phyloP scores from a whole-genome alignment of 169 alveolate genomes.

The Theileria luwenshuni region DNA sequence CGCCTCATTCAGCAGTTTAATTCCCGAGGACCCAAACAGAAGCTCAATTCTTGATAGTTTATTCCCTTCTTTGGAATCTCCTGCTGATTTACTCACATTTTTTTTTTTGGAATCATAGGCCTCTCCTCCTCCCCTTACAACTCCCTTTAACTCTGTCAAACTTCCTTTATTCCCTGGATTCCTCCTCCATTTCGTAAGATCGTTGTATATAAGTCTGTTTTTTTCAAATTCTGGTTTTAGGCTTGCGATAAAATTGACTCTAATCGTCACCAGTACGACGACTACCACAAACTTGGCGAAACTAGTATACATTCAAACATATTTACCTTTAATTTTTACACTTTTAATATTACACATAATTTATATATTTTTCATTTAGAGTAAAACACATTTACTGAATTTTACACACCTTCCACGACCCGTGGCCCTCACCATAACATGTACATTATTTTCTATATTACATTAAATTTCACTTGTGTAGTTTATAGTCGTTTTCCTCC shows the following conservation, averaged over 20 bases:
- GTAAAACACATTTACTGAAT: not conserved
- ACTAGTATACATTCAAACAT: conserved; percentile 7
- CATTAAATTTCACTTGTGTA: not conserved
- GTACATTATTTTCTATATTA: not conserved
- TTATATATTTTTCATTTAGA: not conserved
- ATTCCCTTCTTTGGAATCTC: conserved; percentile 10
- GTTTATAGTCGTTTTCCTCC: conserved; percentile 27
- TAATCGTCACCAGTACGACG: not conserved
- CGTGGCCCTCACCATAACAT: not conserved
- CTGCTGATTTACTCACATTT: not conserved
- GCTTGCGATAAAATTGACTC: not conserved
- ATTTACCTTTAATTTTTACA: not conserved
- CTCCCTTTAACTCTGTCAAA: conserved; percentile 2
- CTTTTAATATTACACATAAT: not conserved
- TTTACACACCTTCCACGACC: not conserved
- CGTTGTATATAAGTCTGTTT: not conserved
- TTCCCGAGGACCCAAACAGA: conserved; percentile 33
- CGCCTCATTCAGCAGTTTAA: conserved; percentile 30
- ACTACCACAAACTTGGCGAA: not conserved
- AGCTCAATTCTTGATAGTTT: conserved; percentile 42
- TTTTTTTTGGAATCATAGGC: not conserved
- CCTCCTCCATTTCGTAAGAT: not conserved
- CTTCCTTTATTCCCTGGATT: conserved; percentile 9
- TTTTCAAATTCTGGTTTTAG: not conserved
- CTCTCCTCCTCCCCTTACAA: conserved; percentile 1